Conservation (phyloP, 495 filamentous ascomycete genomes). For the Aspergillus sclerotiicarbonarius region DNA sequence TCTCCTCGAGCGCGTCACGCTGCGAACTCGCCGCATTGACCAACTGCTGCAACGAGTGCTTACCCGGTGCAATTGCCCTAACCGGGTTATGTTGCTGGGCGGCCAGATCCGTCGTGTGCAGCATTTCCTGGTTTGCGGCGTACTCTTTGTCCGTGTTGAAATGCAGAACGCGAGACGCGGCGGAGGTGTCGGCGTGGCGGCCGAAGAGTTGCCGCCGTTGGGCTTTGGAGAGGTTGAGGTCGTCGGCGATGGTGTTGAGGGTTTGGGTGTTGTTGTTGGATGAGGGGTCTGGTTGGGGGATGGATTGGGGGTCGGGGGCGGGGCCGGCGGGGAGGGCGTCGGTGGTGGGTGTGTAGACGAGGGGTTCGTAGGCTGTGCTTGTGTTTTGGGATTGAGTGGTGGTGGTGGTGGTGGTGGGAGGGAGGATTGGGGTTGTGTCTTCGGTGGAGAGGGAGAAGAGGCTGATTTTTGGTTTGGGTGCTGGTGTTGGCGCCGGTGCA, state of each 20-base stretch:
- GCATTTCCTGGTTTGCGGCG: conserved; percentile 65
- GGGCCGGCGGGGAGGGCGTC: conserved; percentile 27
- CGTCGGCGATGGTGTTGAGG: conserved; percentile 63
- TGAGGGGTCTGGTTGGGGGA: conserved; percentile 16
- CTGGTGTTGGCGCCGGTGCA: conserved; percentile 22
- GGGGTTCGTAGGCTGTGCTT: conserved; percentile 45
- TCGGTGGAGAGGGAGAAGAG: conserved; percentile 54
- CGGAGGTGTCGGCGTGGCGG: conserved; percentile 42
- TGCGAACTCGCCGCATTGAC: conserved; percentile 77
- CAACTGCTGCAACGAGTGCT: conserved; percentile 83
- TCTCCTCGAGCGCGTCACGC: conserved; percentile 82
- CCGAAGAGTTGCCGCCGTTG: conserved; percentile 82
- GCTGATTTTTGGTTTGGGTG: conserved; percentile 53
- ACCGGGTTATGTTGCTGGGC: conserved; percentile 76
- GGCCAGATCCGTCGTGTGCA: conserved; percentile 51
- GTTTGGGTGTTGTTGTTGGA: conserved; percentile 31
- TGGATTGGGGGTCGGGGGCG: conserved; percentile 20
- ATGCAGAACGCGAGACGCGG: conserved; percentile 57
- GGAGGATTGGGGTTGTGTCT: background rate
- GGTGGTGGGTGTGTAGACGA: conserved; percentile 42
- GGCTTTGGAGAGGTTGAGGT: conserved; percentile 70
- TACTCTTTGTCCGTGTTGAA: conserved; percentile 91
- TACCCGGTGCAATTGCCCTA: conserved; percentile 78
- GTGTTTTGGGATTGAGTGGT: conserved; percentile 11
- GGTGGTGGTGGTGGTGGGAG: background rate